Conservation (phyloP, 345 rosid genomes). For the Eucalyptus coolabah region DNA sequence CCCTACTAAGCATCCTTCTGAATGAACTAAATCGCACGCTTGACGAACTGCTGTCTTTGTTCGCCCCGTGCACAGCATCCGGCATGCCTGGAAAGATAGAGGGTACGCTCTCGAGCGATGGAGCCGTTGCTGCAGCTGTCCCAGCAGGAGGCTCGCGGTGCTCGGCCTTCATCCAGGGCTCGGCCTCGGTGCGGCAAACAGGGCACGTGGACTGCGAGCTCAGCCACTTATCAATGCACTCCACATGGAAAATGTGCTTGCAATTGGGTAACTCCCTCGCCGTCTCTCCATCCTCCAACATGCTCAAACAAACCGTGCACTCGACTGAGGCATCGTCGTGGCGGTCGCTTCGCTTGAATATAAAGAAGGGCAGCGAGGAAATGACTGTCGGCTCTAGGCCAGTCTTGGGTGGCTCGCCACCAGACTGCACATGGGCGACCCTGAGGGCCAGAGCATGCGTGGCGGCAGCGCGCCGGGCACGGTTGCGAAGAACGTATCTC, state of each 20-base stretch:
- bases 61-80: not conserved
- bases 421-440: not conserved
- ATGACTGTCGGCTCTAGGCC: slow-evolving; percentile 42
- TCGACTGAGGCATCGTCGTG: slow-evolving; percentile 5
- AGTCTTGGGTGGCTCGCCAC: slow-evolving; percentile 4
- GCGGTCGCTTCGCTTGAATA: slow-evolving; percentile 2
- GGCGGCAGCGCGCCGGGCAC: slow-evolving; percentile 8
- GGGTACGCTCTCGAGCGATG: not conserved
- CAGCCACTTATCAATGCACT: slow-evolving; percentile 68
- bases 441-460: not conserved
- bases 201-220: slow-evolving; percentile 56
- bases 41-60: slow-evolving; percentile 6
- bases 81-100: not conserved
- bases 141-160: slow-evolving; percentile 24
- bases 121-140: slow-evolving; percentile 8
- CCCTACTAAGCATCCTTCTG: slow-evolving; percentile 20
- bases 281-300: slow-evolving; percentile 49
- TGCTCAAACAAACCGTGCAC: slow-evolving; percentile 64
- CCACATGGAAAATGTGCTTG: slow-evolving; percentile 58
- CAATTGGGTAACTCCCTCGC: slow-evolving; percentile 62
- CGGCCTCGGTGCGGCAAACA: slow-evolving; percentile 61
- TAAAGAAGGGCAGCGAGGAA: slow-evolving; percentile 40
- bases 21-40: slow-evolving; percentile 25
- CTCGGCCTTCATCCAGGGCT: slow-evolving; percentile 42
- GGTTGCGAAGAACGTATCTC: slow-evolving; percentile 17